These are phyloP conservation scores for Pichia sp. DNA, from an alignment of 1,139 yeast species.

Conservation along the genomic window DNA sequence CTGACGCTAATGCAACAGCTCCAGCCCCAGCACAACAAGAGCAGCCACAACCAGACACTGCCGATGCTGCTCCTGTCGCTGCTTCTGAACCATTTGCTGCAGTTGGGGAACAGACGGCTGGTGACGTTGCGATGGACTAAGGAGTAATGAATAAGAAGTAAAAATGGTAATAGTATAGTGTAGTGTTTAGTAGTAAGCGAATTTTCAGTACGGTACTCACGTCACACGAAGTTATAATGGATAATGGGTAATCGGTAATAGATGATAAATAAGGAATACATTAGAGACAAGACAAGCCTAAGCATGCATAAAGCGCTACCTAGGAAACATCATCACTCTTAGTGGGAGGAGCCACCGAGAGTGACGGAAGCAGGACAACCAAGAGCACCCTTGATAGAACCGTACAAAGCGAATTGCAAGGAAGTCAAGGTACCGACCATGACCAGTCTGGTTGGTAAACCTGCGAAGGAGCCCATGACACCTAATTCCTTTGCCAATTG, in stretches of 20 bases:
- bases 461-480: slow-evolving; percentile 76
- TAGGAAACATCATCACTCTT: no score
- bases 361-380: slow-evolving; percentile 75
- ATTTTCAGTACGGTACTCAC: no score
- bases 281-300: no score
- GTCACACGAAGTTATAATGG: no score
- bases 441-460: slow-evolving; percentile 84
- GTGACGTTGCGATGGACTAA: no score
- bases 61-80: background rate
- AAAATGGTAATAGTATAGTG: no score
- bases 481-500: slow-evolving; percentile 83
- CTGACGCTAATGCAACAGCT: background rate
- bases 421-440: slow-evolving; percentile 92
- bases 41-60: background rate
- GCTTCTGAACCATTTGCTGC: background rate
- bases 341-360: slow-evolving; percentile 25
- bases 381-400: slow-evolving; percentile 66
- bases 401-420: slow-evolving; percentile 84
- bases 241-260: no score
- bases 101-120: background rate
- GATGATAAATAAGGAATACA: no score
- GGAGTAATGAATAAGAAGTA: no score
- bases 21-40: background rate
- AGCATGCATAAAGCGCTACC: no score
- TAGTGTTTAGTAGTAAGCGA: no score